Conservation (phyloP, 257 asterid genomes). For the Sherardia arvensis region DNA sequence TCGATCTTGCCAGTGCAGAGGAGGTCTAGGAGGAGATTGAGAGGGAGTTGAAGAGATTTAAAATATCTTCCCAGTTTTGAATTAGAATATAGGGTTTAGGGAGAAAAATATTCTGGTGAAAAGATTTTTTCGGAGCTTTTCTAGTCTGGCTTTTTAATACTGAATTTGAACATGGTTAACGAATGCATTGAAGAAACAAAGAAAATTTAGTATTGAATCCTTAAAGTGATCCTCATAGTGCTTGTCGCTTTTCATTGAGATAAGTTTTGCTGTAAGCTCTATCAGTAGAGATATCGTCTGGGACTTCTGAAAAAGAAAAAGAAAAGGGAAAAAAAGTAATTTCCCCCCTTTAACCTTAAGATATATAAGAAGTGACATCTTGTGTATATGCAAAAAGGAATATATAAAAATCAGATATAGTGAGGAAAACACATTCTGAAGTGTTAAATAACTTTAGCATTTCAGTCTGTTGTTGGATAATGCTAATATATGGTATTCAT, state of each 20-base stretch:
- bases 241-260: background rate
- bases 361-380: background rate
- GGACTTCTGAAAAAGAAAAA: background rate
- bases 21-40: constrained; percentile 52
- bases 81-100: background rate
- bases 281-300: background rate
- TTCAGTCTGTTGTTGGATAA: constrained; percentile 18
- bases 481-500: constrained; percentile 49
- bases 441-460: constrained; percentile 8
- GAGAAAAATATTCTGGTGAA: background rate
- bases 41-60: constrained; percentile 36
- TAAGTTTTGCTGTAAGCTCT: background rate
- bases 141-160: background rate
- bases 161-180: background rate
- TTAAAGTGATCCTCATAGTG: background rate
- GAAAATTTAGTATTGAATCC: background rate
- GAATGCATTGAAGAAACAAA: background rate
- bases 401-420: background rate
- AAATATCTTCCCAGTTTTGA: constrained; percentile 9
- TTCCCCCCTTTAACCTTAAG: background rate
- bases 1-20: constrained; percentile 48
- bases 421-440: background rate
- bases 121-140: background rate
- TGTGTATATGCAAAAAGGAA: background rate
- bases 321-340: too few relatives aligned